Conservation (phyloP, 2,329 filamentous ascomycete genomes). For the Arthrobotrys sphaeroides region DNA sequence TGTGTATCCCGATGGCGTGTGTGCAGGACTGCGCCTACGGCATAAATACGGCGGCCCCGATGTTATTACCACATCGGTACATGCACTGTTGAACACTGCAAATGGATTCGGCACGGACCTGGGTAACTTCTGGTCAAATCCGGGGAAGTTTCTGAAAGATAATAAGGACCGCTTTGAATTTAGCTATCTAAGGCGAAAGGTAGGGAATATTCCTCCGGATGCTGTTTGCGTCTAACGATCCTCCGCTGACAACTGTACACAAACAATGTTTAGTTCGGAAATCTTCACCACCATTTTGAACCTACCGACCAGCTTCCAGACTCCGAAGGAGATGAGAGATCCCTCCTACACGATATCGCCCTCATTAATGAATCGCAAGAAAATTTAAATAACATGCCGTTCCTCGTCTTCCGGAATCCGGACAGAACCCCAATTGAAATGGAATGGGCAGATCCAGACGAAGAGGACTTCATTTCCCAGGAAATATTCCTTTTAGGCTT, state of each 20-base stretch:
- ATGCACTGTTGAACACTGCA: neutral
- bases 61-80: slow-evolving; percentile 9
- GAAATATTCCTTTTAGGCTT: slow-evolving; percentile 18
- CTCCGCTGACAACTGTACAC: too few relatives aligned
- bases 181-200: neutral
- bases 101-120: neutral
- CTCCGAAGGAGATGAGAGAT: neutral
- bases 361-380: neutral
- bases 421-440: neutral
- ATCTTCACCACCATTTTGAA: slow-evolving; percentile 22
- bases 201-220: neutral
- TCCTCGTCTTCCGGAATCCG: neutral
- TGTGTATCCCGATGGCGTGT: neutral
- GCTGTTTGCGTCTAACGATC: neutral
- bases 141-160: neutral
- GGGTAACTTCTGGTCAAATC: neutral
- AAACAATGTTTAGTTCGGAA: slow-evolving; percentile 4
- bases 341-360: neutral
- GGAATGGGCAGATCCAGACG: slow-evolving; percentile 18
- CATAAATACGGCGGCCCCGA: neutral
- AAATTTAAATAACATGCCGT: slow-evolving; percentile 10
- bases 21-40: slow-evolving; percentile 13
- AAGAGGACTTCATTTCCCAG: slow-evolving; percentile 7
- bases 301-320: neutral
- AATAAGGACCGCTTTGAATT: neutral